Base-by-base conservation (phyloP, 306 rosid species). In the Vicia villosa region DNA sequence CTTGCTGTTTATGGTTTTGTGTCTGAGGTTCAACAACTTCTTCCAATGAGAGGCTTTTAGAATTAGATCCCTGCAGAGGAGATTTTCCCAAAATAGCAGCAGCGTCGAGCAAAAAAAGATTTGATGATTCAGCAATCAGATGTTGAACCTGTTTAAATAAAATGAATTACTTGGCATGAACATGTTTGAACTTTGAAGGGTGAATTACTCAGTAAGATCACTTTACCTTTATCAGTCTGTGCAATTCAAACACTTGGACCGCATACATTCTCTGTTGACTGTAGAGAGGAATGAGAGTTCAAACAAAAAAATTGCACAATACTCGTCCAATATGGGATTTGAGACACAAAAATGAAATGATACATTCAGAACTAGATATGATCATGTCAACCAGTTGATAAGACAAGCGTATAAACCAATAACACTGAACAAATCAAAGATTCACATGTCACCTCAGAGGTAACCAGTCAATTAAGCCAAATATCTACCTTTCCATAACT, bases 61-160 rank as follows among this genome's bases (percentile, higher is more conserved):
- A 79, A 49, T 82, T 73, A 66, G 89, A 74, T 26, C 57, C 81
- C 82, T 76, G 82, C 6, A 81, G 72, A 43, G 85, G 67, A 72
- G 88, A 77, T 75, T 83, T 83, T 22, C 79, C 88, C 49, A 87
- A 75, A 79, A 89, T 83, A 77, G 84, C 80, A 69, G 74, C 74
- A 19, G 76, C 88, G 45, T 89, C 92, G 64, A 89, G 70, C 80
- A 95, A 69, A 70, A 95, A 69, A 70, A 94, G 41, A 78, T 89
- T 81, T 15, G 96, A 92, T 37, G 97, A 89, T 80, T 72, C 97
- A 69, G 99, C 96, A 78, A 95, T 89, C 85, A 87, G 77, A 49
- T 55, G 81, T 83, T 95, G 99, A 74, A 95, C 99, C 99, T 95
- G 90, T 73, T 69, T 36, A 57, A 41, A 77, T 16, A 47, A 52